Base-by-base conservation (phyloP, 495 filamentous ascomycete species). In the Penicillium diatomitis region DNA sequence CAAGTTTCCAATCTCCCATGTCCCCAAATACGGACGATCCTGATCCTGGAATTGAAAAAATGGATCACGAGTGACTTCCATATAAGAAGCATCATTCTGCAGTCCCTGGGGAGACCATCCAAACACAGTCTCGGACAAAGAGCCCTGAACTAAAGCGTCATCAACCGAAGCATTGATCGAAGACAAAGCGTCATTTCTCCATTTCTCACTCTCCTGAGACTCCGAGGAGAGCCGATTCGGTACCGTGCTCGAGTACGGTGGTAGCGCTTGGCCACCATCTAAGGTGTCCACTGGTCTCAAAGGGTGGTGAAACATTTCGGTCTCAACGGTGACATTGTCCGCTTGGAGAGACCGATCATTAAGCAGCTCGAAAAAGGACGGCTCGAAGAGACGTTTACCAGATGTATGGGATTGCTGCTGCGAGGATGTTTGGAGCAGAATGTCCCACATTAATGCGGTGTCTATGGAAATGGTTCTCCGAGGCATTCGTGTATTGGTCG, bases 401-500 rank as follows among this genome's bases (percentile, higher is more conserved):
- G 58, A 37, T 12, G 54, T 49, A 29, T 39, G 38, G 5, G 41
- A 55, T 6, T 47, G 37, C 1, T 48, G 47, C 11, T 50, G 51
- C 3, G 56, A 48, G 7, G 61, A 62, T 41, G 54, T 66, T 44
- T 68, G 62, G 8, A 65, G 61, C 6, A 72, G 60, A 28, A 69
- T 67, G 27, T 71, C 68, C 69, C 69, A 72, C 69, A 72, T 72
- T n/a, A 72, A 43, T 5, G 66, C 61, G 4, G 70, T 66, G 36
- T 65, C 51, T 27, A 60, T 72, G 5, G 70, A 65, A 38, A 70
- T 57, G 28, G 70, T 70, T 41, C 68, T 65, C 32, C 65, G 61
- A 6, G 69, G 62, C 12, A 55, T 51, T 43, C 59, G 63, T 20
- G 61, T 56, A 9, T 65, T 51, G 37, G 60, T 61, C 6, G 67